Percentiles rank a stretch among this genome's conserved stretches.
phyloP scores from a whole-genome alignment of 352 stramenopile species.

The Phytophthora nicotianae region DNA sequence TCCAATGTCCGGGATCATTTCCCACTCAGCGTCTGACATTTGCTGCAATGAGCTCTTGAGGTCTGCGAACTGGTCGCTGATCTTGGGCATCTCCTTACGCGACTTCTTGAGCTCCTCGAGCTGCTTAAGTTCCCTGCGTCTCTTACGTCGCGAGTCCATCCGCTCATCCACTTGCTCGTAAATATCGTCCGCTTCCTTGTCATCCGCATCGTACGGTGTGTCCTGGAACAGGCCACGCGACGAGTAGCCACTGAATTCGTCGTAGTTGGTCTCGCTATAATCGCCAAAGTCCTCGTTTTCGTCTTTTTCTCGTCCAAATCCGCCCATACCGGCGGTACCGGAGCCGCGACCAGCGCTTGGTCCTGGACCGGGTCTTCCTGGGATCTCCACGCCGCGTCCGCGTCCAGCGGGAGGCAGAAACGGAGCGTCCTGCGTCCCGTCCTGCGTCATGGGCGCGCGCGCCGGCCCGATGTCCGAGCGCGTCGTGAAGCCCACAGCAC shows the following conservation, averaged over 20 bases:
- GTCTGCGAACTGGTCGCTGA: slow-evolving; percentile 97
- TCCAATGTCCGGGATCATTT: slow-evolving; percentile 96
- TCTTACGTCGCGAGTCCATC: slow-evolving; percentile 93
- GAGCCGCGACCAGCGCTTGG: slow-evolving; percentile 66
- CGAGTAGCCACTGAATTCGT: slow-evolving; percentile 91
- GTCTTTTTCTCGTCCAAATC: slow-evolving; percentile 86
- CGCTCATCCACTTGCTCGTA: slow-evolving; percentile 96
- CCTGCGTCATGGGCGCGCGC: slow-evolving; percentile 59
- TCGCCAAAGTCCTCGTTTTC: slow-evolving; percentile 89
- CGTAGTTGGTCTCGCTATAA: slow-evolving; percentile 93
- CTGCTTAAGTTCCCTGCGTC: slow-evolving; percentile 81
- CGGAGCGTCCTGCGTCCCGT: slow-evolving; percentile 68
- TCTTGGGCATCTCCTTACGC: slow-evolving; percentile 90
- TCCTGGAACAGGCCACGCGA: slow-evolving; percentile 90
- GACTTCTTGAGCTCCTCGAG: slow-evolving; percentile 89
- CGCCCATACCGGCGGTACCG: slow-evolving; percentile 79
- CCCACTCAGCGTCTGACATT: slow-evolving; percentile 95
- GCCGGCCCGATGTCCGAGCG: slow-evolving; percentile 96
- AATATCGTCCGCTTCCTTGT: slow-evolving; percentile 96
- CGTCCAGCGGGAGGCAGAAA: slow-evolving; percentile 78
- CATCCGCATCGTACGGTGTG: slow-evolving; percentile 95
- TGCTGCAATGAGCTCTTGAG: slow-evolving; percentile 93
- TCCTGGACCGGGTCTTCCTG: slow-evolving; percentile 19
- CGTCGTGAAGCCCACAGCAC: slow-evolving; percentile 97
- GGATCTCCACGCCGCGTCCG: slow-evolving; percentile 43